Evolutionary conservation across 441 rosid species (phyloP), one percentile per base, ranked within the genome.

Genomic region (Viola pubescens): DNA sequence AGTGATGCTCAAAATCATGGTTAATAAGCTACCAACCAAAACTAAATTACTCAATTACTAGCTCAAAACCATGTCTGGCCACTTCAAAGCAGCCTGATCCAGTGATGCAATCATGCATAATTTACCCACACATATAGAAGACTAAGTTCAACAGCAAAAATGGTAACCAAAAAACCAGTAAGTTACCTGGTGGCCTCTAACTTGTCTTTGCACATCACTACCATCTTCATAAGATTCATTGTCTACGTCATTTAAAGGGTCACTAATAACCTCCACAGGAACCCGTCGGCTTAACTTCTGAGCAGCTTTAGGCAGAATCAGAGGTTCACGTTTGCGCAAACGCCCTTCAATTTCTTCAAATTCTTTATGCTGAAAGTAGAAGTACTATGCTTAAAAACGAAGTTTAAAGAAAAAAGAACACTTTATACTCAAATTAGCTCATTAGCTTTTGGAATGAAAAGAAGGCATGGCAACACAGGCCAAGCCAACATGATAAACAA

Each of bases 281-380:
- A 78, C 79, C 53, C 78, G 85, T 66, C 79, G 82, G 74, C 84
- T 84, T 76, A 91, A 85, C 60, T 86, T 84, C 67, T 87, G 97
- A 12, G 94, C 84, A 69, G 94, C 89, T 7, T 92, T 72, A 70
- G 88, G 97, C 62, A 76, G 72, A 71, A 94, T 91, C 67, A 91
- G 70, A 16, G 99, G 99, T 63, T 91, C 96, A 63, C 88, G 89
- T 74, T 80, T 81, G 65, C 79, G 80, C 70, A 87, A 80, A 51
- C 85, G 88, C 63, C 87, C 87, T 73, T 94, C 88, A 72, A 94
- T 87, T 77, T 94, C 97, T 75, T 87, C 97, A 70, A 94, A 94
- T 68, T 94, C 99, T 77, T 87, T 91, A 69, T 94, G 99, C 99
- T 91, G 85, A 52, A 76, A 68, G 74, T 26, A 58, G 16, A 73